Evolutionary conservation across 805 yeast species (phyloP).

Genomic region (Myxozyma vanderwaltii): DNA sequence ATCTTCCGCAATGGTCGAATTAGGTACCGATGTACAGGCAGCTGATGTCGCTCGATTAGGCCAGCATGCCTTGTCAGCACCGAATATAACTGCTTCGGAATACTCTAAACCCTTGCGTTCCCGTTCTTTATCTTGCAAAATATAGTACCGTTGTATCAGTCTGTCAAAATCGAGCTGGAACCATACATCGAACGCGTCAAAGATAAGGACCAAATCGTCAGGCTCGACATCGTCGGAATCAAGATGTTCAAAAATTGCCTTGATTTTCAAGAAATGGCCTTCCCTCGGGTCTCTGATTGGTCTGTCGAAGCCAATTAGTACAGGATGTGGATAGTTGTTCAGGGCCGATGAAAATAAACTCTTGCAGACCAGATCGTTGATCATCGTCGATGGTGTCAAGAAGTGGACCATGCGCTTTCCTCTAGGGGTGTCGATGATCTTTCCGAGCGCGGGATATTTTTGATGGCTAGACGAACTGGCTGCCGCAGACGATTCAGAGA

Average conservation of each 20-base stretch:
- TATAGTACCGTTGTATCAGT: conserved; percentile 17
- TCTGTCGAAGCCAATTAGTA: conserved; percentile 24
- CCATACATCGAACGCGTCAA: conserved; percentile 34
- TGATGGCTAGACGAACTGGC: neutral
- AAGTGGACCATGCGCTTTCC: conserved; percentile 8
- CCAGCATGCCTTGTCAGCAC: conserved; percentile 28
- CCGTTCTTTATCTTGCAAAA: conserved; percentile 5
- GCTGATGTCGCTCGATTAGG: conserved; percentile 10
- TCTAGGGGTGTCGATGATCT: conserved; percentile 1
- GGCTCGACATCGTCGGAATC: conserved; percentile 8
- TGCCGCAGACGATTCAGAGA: neutral
- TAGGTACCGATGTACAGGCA: conserved; percentile 16
- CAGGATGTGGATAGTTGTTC: conserved; percentile 30
- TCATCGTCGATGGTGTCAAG: conserved; percentile 4
- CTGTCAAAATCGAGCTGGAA: conserved; percentile 22
- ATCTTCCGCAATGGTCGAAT: conserved; percentile 13
- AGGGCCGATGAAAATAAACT: conserved; percentile 23
- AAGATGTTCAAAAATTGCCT: conserved; percentile 27
- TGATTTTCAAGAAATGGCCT: conserved; percentile 30
- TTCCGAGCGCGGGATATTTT: conserved; percentile 1
- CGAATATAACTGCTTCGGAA: conserved; percentile 15
- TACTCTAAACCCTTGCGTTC: neutral
- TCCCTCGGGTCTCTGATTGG: conserved; percentile 1
- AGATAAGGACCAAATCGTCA: conserved; percentile 22
- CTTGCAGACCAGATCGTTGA: conserved; percentile 15